Base-by-base conservation (phyloP, 441 rosid genomes). In the Pelargonium myrrhifolium region DNA sequence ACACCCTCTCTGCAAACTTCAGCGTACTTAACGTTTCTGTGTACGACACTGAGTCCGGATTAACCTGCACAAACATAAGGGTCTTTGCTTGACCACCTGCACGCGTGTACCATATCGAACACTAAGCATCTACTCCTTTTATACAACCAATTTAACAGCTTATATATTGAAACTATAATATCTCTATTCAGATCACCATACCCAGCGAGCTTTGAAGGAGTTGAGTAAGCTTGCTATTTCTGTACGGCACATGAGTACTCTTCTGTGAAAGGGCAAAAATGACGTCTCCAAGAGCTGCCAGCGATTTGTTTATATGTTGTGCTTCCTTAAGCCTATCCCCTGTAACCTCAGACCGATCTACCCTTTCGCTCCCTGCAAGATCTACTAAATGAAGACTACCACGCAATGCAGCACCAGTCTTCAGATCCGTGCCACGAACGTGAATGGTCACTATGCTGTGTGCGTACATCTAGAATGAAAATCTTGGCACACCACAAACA, bases 201-300 rank as follows among this genome's bases (percentile, higher is more conserved):
- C 99, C 99, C 62, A 95, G 67, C 15, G 96, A 95, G 78, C 89
- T 83, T 67, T 95, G 99, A 28, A 95, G 97, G 66, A 95, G 92
- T 87, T 95, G 99, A 72, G 99, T 95, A 68, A 95, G 84, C 79
- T 92, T 94, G 93, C 99, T 94, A 71, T 92, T 94, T 76, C 98
- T 81, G 42, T 90, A 94, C 0, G 99, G 99, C 21, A 95, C 89
- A 21, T 95, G 99, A 69, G 93, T 51, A 66, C 78, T 89, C 82
- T 90, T 95, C 66, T 92, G 97, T 17, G 97, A 89, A 64, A 95
- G 82, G 66, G 99, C 91, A 65, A 86, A 95, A 42, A 95, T 94
- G 28, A 94, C 99, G 80, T 94, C 97, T 9, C 96, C 99, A 1
- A 94, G 88, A 31, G 97, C 98, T 47, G 99, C 89, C 59, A 94